Conservation (phyloP, 805 yeast genomes). For the Vanderwaltozyma tropicalis region DNA sequence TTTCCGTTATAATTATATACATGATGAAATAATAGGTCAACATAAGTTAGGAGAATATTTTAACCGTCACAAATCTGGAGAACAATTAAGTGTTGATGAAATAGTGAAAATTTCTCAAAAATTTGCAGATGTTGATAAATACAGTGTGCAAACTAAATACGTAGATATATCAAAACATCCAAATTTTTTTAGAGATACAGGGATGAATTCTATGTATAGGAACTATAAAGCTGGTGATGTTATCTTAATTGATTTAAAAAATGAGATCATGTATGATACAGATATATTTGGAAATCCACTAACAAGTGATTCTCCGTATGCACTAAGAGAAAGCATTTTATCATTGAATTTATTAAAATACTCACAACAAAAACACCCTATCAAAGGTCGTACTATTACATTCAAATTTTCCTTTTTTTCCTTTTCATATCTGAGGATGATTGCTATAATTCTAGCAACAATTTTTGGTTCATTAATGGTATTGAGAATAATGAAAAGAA, state of each 20-base stretch:
- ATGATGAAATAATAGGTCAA: neutral
- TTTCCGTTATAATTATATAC: neutral
- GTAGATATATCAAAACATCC: slow-evolving; percentile 37
- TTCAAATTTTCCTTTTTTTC: neutral
- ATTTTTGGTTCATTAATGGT: too few relatives aligned
- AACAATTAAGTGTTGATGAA: too few relatives aligned
- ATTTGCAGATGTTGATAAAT: slow-evolving; percentile 36
- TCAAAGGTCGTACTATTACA: neutral
- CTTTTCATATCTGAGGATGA: neutral
- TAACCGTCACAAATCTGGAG: too few relatives aligned
- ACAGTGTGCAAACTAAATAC: slow-evolving; percentile 37
- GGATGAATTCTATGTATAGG: slow-evolving; percentile 6
- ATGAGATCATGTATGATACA: slow-evolving; percentile 26
- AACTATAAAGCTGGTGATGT: slow-evolving; percentile 40
- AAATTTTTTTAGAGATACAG: slow-evolving; percentile 19
- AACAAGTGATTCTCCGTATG: neutral
- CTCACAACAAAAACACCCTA: neutral
- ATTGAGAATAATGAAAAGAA: too few relatives aligned
- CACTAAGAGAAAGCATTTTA: neutral
- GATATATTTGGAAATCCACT: slow-evolving; percentile 31
- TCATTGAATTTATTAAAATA: neutral
- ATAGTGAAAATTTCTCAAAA: slow-evolving; percentile 22
- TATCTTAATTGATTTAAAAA: slow-evolving; percentile 37
- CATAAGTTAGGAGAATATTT: too few relatives aligned
- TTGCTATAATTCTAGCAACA: neutral